Evolutionary conservation across 163 green algal species (phyloP), one percentile per base, ranked within the genome.

Genomic region (Scenedesmus sp.): DNA sequence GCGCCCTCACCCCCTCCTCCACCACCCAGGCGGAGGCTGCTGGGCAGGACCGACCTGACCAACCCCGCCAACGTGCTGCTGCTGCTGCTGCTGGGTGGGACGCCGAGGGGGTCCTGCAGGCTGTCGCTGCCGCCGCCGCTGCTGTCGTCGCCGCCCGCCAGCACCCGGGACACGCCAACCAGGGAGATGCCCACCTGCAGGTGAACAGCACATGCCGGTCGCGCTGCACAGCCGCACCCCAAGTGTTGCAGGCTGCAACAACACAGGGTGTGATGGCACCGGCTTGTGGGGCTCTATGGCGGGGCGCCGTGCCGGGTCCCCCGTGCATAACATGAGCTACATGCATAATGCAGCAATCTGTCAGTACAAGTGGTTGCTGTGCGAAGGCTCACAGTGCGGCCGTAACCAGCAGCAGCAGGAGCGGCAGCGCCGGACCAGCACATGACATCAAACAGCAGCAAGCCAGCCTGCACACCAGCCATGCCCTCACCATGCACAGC

Each of bases 401-500:
- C n/a, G n/a, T n/a, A n/a, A n/a, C n/a, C n/a, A n/a, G 22, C 81
- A 86, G 20, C 3, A 37, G 44, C 81, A 70, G 78, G 44, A 68
- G 18, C 79, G 22, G 13, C 79, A 85, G 79, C 79, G 33, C 20
- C 42, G 4, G 13, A 15, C 49, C n/a, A n/a, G n/a, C n/a, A n/a
- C n/a, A n/a, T n/a, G n/a, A 22, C 7, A 18, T 9, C 61, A 81
- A 51, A 13, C 9, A 40, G 51, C 51, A 35, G 16, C 0, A 80
- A 81, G 10, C n/a, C 5, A 10, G 42, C 30, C 24, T 2, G 72
- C n/a, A n/a, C n/a, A n/a, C n/a, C n/a, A n/a, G n/a, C n/a, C n/a
- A n/a, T n/a, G n/a, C n/a, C n/a, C 93, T 81, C 88, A 96, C 93
- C 87, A 99, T 92, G 92, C 96, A 98, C 93, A 94, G 97, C 1